Base-by-base conservation (phyloP, 2,329 filamentous ascomycete species). In the Colletotrichum higginsianum region DNA sequence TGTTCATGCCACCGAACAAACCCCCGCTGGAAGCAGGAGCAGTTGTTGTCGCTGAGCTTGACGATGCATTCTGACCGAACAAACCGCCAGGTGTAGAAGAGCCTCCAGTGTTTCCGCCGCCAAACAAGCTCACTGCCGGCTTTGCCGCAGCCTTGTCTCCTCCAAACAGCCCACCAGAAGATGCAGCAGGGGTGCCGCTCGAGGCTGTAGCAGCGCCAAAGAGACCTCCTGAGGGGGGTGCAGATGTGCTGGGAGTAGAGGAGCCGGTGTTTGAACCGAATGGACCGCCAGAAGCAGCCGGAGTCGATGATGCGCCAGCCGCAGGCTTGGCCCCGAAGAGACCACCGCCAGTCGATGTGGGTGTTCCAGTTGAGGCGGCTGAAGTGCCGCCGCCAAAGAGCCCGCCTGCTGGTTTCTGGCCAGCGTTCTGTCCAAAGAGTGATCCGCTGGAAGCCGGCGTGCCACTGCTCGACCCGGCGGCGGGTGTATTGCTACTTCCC, bases 371-470 rank as follows among this genome's bases (percentile, higher is more conserved):
- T 38, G 76, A 75, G 26, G 74, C 70, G 53, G 74, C 73, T 30
- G 75, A 64, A 18, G 70, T 71, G 53, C 50, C 66, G 50, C 60
- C 61, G 46, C 77, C 76, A 60, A 78, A 79, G 7, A 78, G 74
- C 12, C 77, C 72, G 38, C 78, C 61, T n/a, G 65, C 53, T 65
- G 74, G 76, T 71, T 74, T 79, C 35, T 62, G 64, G n/a, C 44
- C 71, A 30, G 66, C 53, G 42, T 49, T 77, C 71, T 80, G 78
- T 57, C 81, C 80, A 72, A 83, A 82, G 47, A 83, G 61, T 46
- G 74, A 75, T 60, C 78, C 71, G 23, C 67, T 77, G 44, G 76
- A 77, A 5, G 80, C 66, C 12, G 81, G 74, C 15, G 81, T 77
- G 21, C 74, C 58, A 35, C 78, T 74, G 67, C 61, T 77, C 57